phyloP scores from a whole-genome alignment of 768 basidiomycete species.

The Lactarius pseudohatsudake region DNA sequence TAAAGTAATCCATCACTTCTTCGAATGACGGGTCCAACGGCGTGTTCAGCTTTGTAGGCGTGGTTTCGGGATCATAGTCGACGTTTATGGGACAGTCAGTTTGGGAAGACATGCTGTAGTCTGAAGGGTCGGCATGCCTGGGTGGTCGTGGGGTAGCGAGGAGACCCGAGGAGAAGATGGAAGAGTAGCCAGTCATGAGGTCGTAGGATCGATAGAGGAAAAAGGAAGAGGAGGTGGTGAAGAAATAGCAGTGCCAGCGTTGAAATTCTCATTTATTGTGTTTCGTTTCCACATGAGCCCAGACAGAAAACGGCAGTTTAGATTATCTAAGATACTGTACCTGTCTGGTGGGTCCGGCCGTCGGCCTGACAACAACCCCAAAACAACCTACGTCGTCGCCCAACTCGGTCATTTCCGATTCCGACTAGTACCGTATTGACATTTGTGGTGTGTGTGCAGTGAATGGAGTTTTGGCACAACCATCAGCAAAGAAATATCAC shows the following conservation, averaged over 20 bases:
- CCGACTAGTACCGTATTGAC: not conserved
- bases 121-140: slow-evolving; percentile 28
- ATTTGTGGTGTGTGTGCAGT: not conserved
- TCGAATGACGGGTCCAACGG: slow-evolving; percentile 31
- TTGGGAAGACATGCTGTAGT: slow-evolving; percentile 29
- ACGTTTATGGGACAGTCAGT: slow-evolving; percentile 34
- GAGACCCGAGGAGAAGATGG: slow-evolving; percentile 70
- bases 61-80: slow-evolving; percentile 40
- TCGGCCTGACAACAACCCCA: not conserved
- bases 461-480: not conserved
- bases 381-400: not conserved
- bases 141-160: slow-evolving; percentile 47
- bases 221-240: not conserved
- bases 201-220: slow-evolving; percentile 15
- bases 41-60: slow-evolving; percentile 37
- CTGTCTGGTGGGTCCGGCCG: not conserved
- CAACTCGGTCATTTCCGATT: slow-evolving; percentile 1
- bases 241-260: not conserved
- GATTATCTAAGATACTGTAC: not conserved
- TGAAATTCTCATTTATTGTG: slow-evolving; percentile 17
- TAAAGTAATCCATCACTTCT: slow-evolving; percentile 33
- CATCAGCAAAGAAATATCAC: not conserved
- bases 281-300: not conserved
- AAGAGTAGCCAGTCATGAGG: slow-evolving; percentile 52
- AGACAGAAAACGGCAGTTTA: not conserved